Base-by-base conservation (phyloP, 2,329 filamentous ascomycete genomes). In the Fusarium tjaetaba region DNA sequence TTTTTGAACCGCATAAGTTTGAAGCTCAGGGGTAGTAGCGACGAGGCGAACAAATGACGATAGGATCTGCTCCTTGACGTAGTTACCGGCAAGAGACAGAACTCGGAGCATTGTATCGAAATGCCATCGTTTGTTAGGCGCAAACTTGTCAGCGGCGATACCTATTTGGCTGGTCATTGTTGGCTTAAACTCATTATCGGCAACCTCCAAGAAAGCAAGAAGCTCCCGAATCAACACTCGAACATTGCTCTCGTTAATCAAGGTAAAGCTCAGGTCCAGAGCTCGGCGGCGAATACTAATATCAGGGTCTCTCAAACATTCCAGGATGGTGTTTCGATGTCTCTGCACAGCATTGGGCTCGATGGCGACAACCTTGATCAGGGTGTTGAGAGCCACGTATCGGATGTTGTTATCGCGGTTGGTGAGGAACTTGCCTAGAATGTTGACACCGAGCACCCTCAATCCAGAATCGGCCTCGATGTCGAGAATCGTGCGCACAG, bases 331-430 rank as follows among this genome's bases (percentile, higher is more conserved):
- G 85, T 98, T 99, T 62, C 97, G 91, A 82, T 99, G 96, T 80
- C 96, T 89, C 82, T 99, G 96, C 4, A 99, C 96, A 7, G 96
- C 96, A 81, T 98, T 98, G 20, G 96, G 96, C 81, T 99, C 96
- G 55, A 99, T 95, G 8, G 96, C 96, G 52, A 99, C 96, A 24
- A 99, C 96, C 84, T 98, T 98, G 85, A 98, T 97, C 56, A 99
- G 86, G 0, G 96, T 99, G 83, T 99, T 99, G 58, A 99, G 87
- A 24, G 96, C 96, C 58, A 99, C 96, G 80, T 99, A 99, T 82
- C 96, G 93, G 78, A 99, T 99, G 81, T 99, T 99, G 87, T 99
- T 99, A 84, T 99, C 96, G 77, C 96, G 92, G 86, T 99, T 99
- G n/a, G 95, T 92, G 71, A 99, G 85, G 84, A 99, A 99, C 81